Conservation (phyloP, 73 alveolate genomes). For the Tetrahymena borealis region DNA sequence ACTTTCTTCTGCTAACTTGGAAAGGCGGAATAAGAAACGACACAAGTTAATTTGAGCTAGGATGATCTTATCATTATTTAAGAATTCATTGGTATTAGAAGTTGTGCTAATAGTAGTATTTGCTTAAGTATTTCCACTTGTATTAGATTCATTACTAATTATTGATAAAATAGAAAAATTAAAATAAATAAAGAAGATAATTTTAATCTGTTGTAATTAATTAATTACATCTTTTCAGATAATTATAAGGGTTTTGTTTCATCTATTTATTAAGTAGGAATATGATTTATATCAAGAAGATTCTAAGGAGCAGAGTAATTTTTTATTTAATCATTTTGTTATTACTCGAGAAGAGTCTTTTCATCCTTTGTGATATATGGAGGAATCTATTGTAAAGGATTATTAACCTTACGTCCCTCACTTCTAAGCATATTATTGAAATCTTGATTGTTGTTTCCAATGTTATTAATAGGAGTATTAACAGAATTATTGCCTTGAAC, state of each 20-base stretch:
- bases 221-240: too few species aligned
- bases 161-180: too few species aligned
- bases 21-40: constrained; percentile 23
- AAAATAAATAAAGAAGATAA: too few species aligned
- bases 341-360: neutral
- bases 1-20: constrained; percentile 23
- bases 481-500: neutral
- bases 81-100: neutral
- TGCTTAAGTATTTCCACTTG: neutral
- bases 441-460: neutral
- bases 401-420: neutral
- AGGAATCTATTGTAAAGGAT: neutral
- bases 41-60: constrained; percentile 22
- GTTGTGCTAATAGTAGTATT: neutral
- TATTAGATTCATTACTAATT: neutral
- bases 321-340: neutral
- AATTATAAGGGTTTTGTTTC: too few species aligned
- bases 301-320: neutral
- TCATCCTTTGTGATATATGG: neutral
- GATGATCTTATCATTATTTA: constrained; percentile 18
- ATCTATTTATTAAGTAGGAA: too few species aligned
- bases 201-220: too few species aligned
- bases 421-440: neutral
- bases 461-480: neutral
- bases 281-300: neutral